A percentile compares a stretch with the other conserved stretches of the same genome.
Conservation (phyloP, 148 eudicot species). For the Vaccinium corymbosum region DNA sequence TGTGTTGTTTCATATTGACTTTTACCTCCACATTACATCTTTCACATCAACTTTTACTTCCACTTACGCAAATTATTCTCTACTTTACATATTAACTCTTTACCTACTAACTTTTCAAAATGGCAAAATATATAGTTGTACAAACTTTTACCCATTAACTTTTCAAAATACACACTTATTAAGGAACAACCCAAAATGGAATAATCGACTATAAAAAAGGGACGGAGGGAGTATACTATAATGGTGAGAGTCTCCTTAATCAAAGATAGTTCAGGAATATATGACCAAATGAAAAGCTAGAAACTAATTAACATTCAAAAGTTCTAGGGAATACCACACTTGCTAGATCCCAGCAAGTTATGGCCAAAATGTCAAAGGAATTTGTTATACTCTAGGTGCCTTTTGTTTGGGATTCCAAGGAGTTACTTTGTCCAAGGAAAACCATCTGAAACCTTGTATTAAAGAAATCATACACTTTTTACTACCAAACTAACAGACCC, state of each 20-base stretch:
- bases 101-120: too few relatives aligned
- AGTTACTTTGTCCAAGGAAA: not conserved
- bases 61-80: too few relatives aligned
- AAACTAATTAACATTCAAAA: not conserved
- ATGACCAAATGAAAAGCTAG: not conserved
- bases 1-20: too few relatives aligned
- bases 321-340: conserved; percentile 10
- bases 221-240: too few relatives aligned
- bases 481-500: not conserved
- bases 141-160: too few relatives aligned
- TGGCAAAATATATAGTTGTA: too few relatives aligned
- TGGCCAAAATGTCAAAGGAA: conserved; percentile 25
- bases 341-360: conserved; percentile 22
- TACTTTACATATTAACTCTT: too few relatives aligned
- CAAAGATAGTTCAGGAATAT: not conserved
- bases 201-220: too few relatives aligned
- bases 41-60: too few relatives aligned
- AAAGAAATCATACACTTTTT: not conserved
- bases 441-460: not conserved
- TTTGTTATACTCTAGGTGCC: conserved; percentile 14
- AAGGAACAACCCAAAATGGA: too few relatives aligned
- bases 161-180: too few relatives aligned
- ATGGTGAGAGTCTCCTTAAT: not conserved
- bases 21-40: too few relatives aligned
- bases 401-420: conserved; percentile 21